Base-by-base conservation (phyloP, 108 stramenopile genomes). In the Nannochloropsis oceanica region DNA sequence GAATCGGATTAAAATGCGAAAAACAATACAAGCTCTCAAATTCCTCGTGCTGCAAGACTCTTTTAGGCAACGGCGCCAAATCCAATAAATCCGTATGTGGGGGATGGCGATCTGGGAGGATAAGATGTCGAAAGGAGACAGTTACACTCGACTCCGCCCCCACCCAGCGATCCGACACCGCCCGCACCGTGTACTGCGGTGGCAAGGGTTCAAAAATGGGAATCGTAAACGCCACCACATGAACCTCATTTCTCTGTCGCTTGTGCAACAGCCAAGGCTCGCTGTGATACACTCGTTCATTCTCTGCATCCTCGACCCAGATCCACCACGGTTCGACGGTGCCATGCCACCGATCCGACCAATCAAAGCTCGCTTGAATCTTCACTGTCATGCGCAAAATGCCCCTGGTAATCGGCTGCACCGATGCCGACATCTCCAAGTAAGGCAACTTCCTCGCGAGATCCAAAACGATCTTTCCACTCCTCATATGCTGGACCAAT, bases 1-100 rank as follows among this genome's bases (percentile, higher is more conserved):
- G 96, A 86, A 95, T 93, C 22, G 99, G 97, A 84, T 99, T 99
- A 92, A 99, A 99, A 44, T 94, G 94, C 26, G 93, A 89, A 79
- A 43, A 90, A 20, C 81, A 27, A 85, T 96, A 99, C 34, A 99
- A 89, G 42, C 90, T 80, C 90, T 99, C 97, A 85, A 92, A 99
- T 42, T 85, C 85, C 27, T 89, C 84, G 83, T 97, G 89, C 42
- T 93, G 92, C 73, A 99, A 86, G 1, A 95, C 98, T n/a, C 93
- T 88, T 20, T 91, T 91, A 27, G 97, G 97, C 34, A 99, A 90
- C 10, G 99, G 99, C 7, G 93, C 92, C 13, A 99, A 89, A 84
- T 97, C 95, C 24, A 96, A 86, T 14, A 99, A 89, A 42, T 94
- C 89, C 3, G 99, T 99, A 85, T 94, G 93, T 13, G 92, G 92